Conservation (phyloP, 2,329 filamentous ascomycete genomes). For the Massarina eburnea region DNA sequence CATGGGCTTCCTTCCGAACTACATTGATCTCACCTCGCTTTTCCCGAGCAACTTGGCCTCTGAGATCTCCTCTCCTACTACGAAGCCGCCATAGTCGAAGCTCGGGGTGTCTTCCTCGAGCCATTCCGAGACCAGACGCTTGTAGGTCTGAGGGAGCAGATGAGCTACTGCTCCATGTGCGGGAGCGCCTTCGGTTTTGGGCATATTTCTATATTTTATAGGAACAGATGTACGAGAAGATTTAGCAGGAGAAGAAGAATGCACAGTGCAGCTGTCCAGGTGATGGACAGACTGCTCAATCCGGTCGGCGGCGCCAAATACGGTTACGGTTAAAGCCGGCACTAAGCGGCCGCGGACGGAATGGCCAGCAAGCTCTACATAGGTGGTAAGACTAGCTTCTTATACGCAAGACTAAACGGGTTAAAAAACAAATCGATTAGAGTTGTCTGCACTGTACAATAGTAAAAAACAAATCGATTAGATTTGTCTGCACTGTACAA, state of each 20-base stretch:
- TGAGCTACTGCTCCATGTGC: slow-evolving; percentile 64
- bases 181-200: slow-evolving; percentile 53
- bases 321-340: slow-evolving; percentile 16
- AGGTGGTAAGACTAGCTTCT: no score
- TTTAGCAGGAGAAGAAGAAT: background rate
- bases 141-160: slow-evolving; percentile 84
- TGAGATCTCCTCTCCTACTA: slow-evolving; percentile 71
- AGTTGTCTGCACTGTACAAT: no score
- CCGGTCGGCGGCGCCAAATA: slow-evolving; percentile 1
- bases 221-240: background rate
- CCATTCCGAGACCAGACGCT: slow-evolving; percentile 77
- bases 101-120: slow-evolving; percentile 94
- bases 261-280: background rate
- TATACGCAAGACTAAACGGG: no score
- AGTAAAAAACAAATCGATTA: no score
- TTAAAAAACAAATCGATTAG: no score
- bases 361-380: no score
- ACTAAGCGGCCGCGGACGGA: slow-evolving; percentile 21
- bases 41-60: slow-evolving; percentile 60
- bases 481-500: no score
- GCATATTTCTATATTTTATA: background rate
- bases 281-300: slow-evolving; percentile 1
- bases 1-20: background rate
- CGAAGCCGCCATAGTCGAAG: slow-evolving; percentile 96
- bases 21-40: slow-evolving; percentile 47